phyloP scores from a whole-genome alignment of 345 rosid genomes.

The Lepidium aucheri region DNA sequence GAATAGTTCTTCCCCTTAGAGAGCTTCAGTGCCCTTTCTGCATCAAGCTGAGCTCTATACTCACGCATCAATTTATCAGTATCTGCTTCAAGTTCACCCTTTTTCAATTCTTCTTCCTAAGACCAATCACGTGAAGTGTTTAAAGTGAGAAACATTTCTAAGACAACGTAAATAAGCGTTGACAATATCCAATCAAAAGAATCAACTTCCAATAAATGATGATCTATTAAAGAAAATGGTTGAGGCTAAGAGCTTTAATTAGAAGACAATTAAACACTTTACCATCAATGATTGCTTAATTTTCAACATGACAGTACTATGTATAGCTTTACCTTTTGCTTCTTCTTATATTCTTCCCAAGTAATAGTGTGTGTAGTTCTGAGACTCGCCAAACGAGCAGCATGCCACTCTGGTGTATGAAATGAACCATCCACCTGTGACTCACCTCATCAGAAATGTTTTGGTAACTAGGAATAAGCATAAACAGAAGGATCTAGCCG shows the following conservation, averaged over 20 bases:
- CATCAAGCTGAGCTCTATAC: conserved; percentile 95
- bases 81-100: conserved; percentile 83
- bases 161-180: neutral
- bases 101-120: conserved; percentile 82
- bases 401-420: conserved; percentile 99
- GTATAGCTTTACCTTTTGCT: conserved; percentile 62
- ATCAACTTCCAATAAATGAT: conserved; percentile 3
- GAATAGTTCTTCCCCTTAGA: conserved; percentile 80
- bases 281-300: neutral
- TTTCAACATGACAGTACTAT: too few relatives aligned
- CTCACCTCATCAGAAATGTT: conserved; percentile 81
- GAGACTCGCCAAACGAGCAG: conserved; percentile 99
- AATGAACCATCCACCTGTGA: conserved; percentile 99
- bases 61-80: conserved; percentile 92
- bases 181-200: neutral
- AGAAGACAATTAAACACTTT: neutral
- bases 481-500: neutral
- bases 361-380: conserved; percentile 79
- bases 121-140: neutral
- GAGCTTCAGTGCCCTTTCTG: conserved; percentile 89
- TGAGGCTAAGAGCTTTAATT: neutral
- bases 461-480: conserved; percentile 17
- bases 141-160: neutral
- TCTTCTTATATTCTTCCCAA: conserved; percentile 87
- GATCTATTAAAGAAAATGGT: neutral